Conservation (phyloP, 176 grass and related monocot genomes). For the Dendrocalamus sinicus region DNA sequence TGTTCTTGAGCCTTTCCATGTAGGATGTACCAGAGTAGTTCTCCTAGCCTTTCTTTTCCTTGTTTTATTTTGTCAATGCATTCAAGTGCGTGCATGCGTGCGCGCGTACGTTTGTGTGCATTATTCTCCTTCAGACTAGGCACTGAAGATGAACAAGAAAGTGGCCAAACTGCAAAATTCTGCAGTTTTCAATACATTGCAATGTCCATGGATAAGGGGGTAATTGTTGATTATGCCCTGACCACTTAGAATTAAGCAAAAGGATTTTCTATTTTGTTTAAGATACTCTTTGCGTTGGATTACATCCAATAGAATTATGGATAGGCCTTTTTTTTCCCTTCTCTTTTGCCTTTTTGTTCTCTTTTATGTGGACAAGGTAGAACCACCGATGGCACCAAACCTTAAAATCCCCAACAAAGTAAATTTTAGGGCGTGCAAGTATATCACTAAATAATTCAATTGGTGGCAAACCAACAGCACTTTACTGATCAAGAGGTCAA, state of each 20-base stretch:
- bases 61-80: slow-evolving; percentile 10
- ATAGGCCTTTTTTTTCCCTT: no score
- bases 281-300: neutral
- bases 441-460: neutral
- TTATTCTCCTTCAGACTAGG: neutral
- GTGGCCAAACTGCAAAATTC: neutral
- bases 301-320: neutral
- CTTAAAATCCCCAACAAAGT: slow-evolving; percentile 55
- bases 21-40: no score
- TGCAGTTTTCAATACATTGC: neutral
- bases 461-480: slow-evolving; percentile 56
- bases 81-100: neutral
- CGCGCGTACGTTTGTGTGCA: neutral
- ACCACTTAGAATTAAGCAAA: slow-evolving; percentile 35
- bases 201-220: neutral
- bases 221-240: slow-evolving; percentile 25
- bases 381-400: slow-evolving; percentile 40
- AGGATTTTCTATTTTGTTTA: neutral
- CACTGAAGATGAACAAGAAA: neutral
- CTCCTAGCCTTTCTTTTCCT: neutral
- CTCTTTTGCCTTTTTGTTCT: slow-evolving; percentile 29
- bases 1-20: neutral
- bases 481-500: slow-evolving; percentile 40
- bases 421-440: slow-evolving; percentile 33
- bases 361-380: slow-evolving; percentile 48